Conservation (phyloP, 345 rosid species). For the Odontarrhena argentea region DNA sequence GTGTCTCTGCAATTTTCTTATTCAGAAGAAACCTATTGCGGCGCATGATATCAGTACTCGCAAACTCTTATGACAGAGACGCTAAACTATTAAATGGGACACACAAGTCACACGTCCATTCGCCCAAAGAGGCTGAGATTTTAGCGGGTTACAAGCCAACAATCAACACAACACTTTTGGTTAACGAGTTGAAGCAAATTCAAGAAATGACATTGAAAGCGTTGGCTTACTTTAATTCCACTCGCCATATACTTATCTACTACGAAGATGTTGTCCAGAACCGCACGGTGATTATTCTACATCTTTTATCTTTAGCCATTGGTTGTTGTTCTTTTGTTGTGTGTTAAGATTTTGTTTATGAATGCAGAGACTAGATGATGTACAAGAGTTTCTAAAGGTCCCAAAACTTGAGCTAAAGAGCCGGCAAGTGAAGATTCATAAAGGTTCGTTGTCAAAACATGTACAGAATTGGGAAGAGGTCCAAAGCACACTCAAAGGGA, state of each 20-base stretch:
- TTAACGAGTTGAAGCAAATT: constrained; percentile 67
- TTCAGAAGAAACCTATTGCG: constrained; percentile 92
- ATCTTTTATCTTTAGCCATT: constrained; percentile 1
- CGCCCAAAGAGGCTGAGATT: constrained; percentile 88
- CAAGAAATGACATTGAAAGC: constrained; percentile 72
- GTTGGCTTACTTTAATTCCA: constrained; percentile 76
- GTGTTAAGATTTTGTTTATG: neutral
- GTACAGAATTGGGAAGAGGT: constrained; percentile 79
- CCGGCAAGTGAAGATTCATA: constrained; percentile 88
- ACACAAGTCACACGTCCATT: constrained; percentile 97
- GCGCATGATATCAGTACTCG: constrained; percentile 89
- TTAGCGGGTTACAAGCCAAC: constrained; percentile 87
- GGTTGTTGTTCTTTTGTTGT: constrained; percentile 1
- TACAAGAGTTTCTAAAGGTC: constrained; percentile 77
- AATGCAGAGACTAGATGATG: constrained; percentile 65
- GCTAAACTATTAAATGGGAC: constrained; percentile 83
- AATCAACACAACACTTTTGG: constrained; percentile 64
- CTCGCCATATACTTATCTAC: constrained; percentile 75
- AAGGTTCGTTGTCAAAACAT: constrained; percentile 62
- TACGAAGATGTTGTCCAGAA: constrained; percentile 91
- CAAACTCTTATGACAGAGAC: constrained; percentile 85
- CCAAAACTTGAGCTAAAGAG: constrained; percentile 66
- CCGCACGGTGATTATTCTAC: constrained; percentile 38
- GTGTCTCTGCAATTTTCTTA: constrained; percentile 87
- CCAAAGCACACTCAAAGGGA: constrained; percentile 60